phyloP scores from a whole-genome alignment of 352 stramenopile genomes.

The Globisporangium megalacanthum region DNA sequence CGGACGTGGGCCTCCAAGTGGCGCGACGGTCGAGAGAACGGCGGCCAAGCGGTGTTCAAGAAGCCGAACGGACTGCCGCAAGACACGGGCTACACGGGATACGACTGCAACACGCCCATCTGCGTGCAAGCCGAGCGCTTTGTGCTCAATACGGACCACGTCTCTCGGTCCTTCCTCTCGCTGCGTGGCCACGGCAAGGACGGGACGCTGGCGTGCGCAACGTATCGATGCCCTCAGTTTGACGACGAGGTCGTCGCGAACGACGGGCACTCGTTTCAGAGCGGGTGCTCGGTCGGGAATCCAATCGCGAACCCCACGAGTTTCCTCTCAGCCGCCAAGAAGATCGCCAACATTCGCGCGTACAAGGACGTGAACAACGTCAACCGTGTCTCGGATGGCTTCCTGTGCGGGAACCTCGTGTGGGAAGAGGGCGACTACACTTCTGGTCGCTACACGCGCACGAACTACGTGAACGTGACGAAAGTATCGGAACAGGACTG shows the following conservation, averaged over 20 bases:
- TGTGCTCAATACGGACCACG: conserved; percentile 74
- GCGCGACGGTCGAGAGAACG: conserved; percentile 86
- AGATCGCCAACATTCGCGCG: conserved; percentile 44
- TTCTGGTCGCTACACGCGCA: conserved; percentile 59
- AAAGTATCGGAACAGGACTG: conserved; percentile 67
- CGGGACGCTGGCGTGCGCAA: conserved; percentile 31
- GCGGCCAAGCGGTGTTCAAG: conserved; percentile 88
- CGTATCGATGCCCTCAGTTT: conserved; percentile 77
- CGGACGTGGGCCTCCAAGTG: conserved; percentile 86
- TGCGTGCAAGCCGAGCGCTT: conserved; percentile 92
- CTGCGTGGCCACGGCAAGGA: conserved; percentile 56
- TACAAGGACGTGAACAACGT: conserved; percentile 58
- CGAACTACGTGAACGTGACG: conserved; percentile 93
- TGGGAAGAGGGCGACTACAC: conserved; percentile 94
- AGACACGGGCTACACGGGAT: conserved; percentile 93
- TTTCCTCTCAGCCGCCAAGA: conserved; percentile 22
- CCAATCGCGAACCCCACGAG: conserved; percentile 46
- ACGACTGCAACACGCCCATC: conserved; percentile 96
- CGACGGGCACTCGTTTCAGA: conserved; percentile 92
- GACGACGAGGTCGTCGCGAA: conserved; percentile 89
- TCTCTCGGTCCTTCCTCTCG: conserved; percentile 30
- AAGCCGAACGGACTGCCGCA: conserved; percentile 89
- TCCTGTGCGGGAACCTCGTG: conserved; percentile 82
- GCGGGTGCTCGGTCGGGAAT: conserved; percentile 82
- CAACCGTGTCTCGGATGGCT: conserved; percentile 44